Evolutionary conservation across 2,329 filamentous ascomycete genomes (phyloP).

Genomic region (Xylaria sp.): DNA sequence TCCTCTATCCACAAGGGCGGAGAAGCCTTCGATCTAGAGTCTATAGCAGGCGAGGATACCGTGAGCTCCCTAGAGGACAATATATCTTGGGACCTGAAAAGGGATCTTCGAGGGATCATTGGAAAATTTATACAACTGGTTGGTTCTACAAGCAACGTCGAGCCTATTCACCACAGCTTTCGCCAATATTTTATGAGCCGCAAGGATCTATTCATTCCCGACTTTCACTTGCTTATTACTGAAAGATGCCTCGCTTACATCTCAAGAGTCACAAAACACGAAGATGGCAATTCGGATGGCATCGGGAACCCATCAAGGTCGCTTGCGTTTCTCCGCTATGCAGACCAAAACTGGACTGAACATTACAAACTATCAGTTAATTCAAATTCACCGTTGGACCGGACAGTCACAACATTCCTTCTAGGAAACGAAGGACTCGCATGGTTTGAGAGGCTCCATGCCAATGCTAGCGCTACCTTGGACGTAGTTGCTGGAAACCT

Average conservation of each 20-base stretch:
- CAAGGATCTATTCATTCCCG: not conserved
- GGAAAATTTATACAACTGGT: not conserved
- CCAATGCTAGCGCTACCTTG: not conserved
- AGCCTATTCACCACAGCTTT: not conserved
- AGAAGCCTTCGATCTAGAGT: not conserved
- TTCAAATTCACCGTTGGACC: not conserved
- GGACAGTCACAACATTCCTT: not conserved
- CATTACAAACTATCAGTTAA: not conserved
- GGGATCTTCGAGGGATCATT: not conserved
- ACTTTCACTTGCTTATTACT: not conserved
- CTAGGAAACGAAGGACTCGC: not conserved
- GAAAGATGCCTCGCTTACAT: not conserved
- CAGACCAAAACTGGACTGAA: constrained; percentile 2
- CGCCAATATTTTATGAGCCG: not conserved
- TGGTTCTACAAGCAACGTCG: not conserved
- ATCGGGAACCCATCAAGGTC: not conserved
- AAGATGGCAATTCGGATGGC: not conserved
- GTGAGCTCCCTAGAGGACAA: not conserved
- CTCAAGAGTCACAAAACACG: not conserved
- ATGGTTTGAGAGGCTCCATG: not conserved
- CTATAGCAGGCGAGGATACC: not conserved
- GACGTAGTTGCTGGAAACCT: not conserved
- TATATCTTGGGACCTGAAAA: not conserved
- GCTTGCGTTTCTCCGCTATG: not conserved
- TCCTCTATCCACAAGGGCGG: not conserved